These are phyloP conservation scores for Juncus effusus DNA, from an alignment of 176 grass and related monocot species.

Conservation along the genomic window DNA sequence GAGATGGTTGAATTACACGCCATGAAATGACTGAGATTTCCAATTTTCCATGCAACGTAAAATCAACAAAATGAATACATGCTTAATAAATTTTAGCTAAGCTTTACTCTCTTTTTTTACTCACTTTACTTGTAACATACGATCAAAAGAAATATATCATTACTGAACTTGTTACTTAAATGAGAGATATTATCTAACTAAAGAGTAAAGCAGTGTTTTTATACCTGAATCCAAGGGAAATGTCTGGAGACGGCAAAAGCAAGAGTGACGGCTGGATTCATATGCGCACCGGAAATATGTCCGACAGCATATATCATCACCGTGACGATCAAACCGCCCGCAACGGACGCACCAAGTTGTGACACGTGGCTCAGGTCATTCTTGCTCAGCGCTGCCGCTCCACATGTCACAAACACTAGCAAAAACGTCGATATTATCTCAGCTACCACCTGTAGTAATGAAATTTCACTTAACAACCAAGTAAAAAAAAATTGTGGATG, in stretches of 20 bases:
- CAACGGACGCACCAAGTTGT: slow-evolving; percentile 70
- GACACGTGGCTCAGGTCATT: slow-evolving; percentile 56
- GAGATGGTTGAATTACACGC: too few species aligned
- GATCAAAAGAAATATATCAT: neutral
- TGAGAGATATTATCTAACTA: neutral
- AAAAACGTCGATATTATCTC: slow-evolving; percentile 87
- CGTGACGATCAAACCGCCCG: slow-evolving; percentile 70
- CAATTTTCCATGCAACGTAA: too few species aligned
- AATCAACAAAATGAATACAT: too few species aligned
- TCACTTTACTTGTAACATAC: too few species aligned
- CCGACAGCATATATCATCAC: slow-evolving; percentile 92
- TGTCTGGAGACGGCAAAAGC: slow-evolving; percentile 75
- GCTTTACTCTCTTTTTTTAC: too few species aligned
- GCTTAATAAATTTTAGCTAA: too few species aligned
- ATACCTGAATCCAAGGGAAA: slow-evolving; percentile 89
- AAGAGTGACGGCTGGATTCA: slow-evolving; percentile 95
- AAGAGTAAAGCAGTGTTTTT: neutral
- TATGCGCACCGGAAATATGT: slow-evolving; percentile 91
- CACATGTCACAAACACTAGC: slow-evolving; percentile 84
- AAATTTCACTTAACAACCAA: neutral
- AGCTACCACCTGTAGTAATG: slow-evolving; percentile 51
- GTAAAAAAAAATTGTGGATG: neutral
- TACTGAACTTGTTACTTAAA: neutral
- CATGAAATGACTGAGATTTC: too few species aligned
- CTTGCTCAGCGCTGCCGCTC: slow-evolving; percentile 61